Evolutionary conservation across 2,329 filamentous ascomycete genomes (phyloP).

Genomic region (Hortaea werneckii): DNA sequence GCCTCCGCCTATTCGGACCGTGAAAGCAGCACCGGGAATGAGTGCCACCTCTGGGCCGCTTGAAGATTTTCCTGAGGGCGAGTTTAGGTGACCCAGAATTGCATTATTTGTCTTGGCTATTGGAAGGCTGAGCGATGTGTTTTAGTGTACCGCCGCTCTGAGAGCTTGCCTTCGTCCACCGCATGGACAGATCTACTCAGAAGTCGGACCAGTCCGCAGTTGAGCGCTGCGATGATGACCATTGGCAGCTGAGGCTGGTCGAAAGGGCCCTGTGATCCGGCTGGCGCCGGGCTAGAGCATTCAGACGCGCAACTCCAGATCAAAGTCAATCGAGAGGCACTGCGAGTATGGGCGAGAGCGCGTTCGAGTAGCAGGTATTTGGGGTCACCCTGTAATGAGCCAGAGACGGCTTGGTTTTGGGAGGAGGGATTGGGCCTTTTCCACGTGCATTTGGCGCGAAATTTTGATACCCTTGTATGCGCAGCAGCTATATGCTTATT

Average conservation of each 20-base stretch:
- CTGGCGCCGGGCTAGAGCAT: too few relatives aligned
- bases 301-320: too few relatives aligned
- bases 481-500: too few relatives aligned
- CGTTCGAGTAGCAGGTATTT: too few relatives aligned
- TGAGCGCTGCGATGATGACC: background rate
- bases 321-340: too few relatives aligned
- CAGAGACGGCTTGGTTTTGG: too few relatives aligned
- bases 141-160: conserved; percentile 4
- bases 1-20: conserved; percentile 10
- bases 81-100: background rate
- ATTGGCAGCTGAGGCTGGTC: background rate
- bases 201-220: background rate
- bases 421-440: too few relatives aligned
- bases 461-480: too few relatives aligned
- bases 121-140: background rate
- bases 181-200: background rate
- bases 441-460: too few relatives aligned
- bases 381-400: too few relatives aligned
- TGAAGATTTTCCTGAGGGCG: conserved; percentile 17
- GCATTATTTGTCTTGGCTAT: background rate
- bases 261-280: too few relatives aligned
- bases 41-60: conserved; percentile 23
- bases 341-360: too few relatives aligned
- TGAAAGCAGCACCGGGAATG: conserved; percentile 19
- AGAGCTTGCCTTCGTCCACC: conserved; percentile 1